Evolutionary conservation across 2,329 filamentous ascomycete species (phyloP), one percentile per base, ranked within the genome.

Genomic region (Cadophora sp.): DNA sequence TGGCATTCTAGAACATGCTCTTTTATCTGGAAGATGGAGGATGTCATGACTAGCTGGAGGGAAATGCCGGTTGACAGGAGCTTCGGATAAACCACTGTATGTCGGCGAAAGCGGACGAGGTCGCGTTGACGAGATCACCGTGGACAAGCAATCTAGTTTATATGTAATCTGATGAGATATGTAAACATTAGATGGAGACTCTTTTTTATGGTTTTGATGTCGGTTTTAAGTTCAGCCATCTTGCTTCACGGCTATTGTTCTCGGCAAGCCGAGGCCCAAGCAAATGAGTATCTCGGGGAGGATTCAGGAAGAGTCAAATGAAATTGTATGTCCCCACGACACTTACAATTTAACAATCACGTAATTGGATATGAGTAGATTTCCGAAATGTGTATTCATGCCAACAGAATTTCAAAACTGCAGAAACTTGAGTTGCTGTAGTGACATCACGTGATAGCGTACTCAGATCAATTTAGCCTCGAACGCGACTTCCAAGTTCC

Each of bases 1-100:
- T 93, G 87, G 72, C 87, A 88, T 64, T 88, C 85, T 72, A 96
- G 79, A 51, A 85, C 82, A 81, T 97, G 94, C 78, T 96, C 90
- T 70, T 87, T 85, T 73, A 96, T 81, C 70, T 85, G 80, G 80
- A 92, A 93, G 65, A 78, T 72, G 55, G 80, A 67, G 22, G 73
- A 73, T 14, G 69, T 66, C 69, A 73, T 73, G 43, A 30, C 60
- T 30, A 8, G 27, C 27, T 30, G 24, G 20, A 47, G 14, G 43
- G 55, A 43, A 20, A 47, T 16, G 27, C 11, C 18, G 43, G 8
- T 39, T 45, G 33, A 43, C n/a, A 48, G 20, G 47, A 45, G n/a
- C 18, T 9, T 27, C 3, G 30, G 20, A 61, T 39, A 22, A 50
- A 8, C n/a, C 14, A 48, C n/a, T 18, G 9, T 20, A 50, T 4